phyloP scores from a whole-genome alignment of 176 grass and related monocot genomes.

The Microstegium vimineum region DNA sequence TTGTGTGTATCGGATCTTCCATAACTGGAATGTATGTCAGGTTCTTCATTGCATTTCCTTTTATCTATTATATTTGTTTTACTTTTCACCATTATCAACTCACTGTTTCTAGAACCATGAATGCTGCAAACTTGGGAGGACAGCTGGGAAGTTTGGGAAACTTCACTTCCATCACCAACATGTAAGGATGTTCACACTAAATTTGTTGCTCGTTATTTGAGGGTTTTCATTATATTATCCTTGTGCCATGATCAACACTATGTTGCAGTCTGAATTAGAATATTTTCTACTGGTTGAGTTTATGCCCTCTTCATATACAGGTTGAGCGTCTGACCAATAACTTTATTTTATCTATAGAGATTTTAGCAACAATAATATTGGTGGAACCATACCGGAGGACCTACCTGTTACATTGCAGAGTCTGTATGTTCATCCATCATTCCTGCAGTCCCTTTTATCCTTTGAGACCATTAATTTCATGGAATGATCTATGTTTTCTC shows the following conservation, averaged over 20 bases:
- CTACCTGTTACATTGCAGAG: slow-evolving; percentile 73
- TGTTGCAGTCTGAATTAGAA: neutral
- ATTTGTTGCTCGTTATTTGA: neutral
- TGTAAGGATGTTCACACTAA: slow-evolving; percentile 47
- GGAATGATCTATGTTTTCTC: neutral
- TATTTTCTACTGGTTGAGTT: neutral
- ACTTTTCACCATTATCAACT: slow-evolving; percentile 20
- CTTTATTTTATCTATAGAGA: slow-evolving; percentile 46
- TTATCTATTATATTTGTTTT: neutral
- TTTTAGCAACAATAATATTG: slow-evolving; percentile 98
- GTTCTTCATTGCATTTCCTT: slow-evolving; percentile 32
- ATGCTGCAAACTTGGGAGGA: slow-evolving; percentile 89
- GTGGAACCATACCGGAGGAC: slow-evolving; percentile 88
- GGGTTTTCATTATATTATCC: neutral
- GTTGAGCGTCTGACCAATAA: neutral
- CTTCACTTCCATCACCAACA: slow-evolving; percentile 70
- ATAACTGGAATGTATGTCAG: slow-evolving; percentile 84
- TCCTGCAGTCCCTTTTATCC: neutral
- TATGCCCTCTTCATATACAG: neutral
- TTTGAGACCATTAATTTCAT: neutral
- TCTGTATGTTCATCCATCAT: slow-evolving; percentile 47
- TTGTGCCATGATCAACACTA: slow-evolving; percentile 1
- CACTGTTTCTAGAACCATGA: slow-evolving; percentile 65
- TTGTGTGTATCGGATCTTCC: slow-evolving; percentile 64
- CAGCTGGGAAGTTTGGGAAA: slow-evolving; percentile 75